phyloP scores from a whole-genome alignment of 352 stramenopile species.

The Peronospora destructor region DNA sequence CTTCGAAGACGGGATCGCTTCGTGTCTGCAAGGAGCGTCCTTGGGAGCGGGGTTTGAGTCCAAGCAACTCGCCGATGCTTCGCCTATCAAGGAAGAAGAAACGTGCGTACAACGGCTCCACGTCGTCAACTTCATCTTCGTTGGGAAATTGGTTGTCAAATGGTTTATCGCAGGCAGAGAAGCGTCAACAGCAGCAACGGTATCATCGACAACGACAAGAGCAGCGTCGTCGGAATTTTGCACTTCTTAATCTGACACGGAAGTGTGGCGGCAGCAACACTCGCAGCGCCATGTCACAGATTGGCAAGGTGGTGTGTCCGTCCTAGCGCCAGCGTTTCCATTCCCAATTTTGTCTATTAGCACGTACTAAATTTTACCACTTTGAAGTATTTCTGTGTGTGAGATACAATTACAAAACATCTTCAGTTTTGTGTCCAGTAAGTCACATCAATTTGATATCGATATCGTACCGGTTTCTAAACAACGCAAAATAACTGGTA shows the following conservation, averaged over 20 bases:
- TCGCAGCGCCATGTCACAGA: constrained; percentile 15
- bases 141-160: constrained; percentile 23
- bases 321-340: constrained; percentile 18
- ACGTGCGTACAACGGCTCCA: constrained; percentile 38
- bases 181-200: constrained; percentile 29
- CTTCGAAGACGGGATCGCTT: constrained; percentile 14
- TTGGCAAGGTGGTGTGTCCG: constrained; percentile 29
- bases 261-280: constrained; percentile 27
- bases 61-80: constrained; percentile 23
- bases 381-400: not conserved
- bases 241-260: constrained; percentile 16
- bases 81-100: constrained; percentile 61
- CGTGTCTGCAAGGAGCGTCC: constrained; percentile 17
- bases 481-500: no score
- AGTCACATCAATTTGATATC: no score
- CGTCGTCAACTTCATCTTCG: constrained; percentile 25
- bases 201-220: constrained; percentile 31
- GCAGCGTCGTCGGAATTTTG: constrained; percentile 26
- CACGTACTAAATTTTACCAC: constrained; percentile 8
- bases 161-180: constrained; percentile 25
- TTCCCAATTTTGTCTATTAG: constrained; percentile 25
- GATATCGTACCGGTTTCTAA: no score
- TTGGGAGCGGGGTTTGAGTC: constrained; percentile 34
- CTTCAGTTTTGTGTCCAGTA: no score
- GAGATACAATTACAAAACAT: no score